Conservation (phyloP, 106 monocot species). For the Dendrobium nobile region DNA sequence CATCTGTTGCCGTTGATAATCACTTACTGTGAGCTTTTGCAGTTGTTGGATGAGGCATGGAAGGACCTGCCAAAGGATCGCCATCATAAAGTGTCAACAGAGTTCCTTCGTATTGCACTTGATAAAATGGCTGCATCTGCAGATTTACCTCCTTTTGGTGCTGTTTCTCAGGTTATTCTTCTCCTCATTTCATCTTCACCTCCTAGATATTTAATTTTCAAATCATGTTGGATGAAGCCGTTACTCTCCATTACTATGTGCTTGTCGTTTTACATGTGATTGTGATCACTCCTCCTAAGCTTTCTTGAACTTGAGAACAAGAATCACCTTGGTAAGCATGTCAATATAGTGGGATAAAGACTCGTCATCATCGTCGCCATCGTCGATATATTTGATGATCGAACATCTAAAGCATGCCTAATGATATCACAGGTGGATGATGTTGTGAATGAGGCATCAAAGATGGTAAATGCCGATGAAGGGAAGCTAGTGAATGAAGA, state of each 20-base stretch:
- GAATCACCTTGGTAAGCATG: too few species aligned
- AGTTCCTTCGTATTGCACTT: slow-evolving; percentile 45
- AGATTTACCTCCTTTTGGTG: slow-evolving; percentile 59
- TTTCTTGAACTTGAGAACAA: too few species aligned
- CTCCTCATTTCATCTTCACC: neutral
- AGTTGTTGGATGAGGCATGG: slow-evolving; percentile 54
- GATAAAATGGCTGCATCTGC: slow-evolving; percentile 61
- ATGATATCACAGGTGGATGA: slow-evolving; percentile 46
- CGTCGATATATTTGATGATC: too few species aligned
- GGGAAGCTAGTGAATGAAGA: slow-evolving; percentile 35
- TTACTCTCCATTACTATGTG: neutral
- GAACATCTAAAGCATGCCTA: neutral
- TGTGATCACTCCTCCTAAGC: neutral
- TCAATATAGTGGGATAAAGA: neutral
- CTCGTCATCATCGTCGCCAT: too few species aligned
- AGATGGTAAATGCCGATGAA: slow-evolving; percentile 40
- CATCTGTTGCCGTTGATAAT: neutral
- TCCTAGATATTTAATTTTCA: neutral
- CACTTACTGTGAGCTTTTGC: neutral
- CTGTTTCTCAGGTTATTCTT: slow-evolving; percentile 42
- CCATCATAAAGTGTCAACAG: slow-evolving; percentile 30
- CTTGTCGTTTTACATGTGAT: neutral
- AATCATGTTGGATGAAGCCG: neutral
- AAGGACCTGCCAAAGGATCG: slow-evolving; percentile 42
- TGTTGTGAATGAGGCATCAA: slow-evolving; percentile 46